Conservation (phyloP, 2,329 filamentous ascomycete genomes). For the Hirsutella minnesotensis region DNA sequence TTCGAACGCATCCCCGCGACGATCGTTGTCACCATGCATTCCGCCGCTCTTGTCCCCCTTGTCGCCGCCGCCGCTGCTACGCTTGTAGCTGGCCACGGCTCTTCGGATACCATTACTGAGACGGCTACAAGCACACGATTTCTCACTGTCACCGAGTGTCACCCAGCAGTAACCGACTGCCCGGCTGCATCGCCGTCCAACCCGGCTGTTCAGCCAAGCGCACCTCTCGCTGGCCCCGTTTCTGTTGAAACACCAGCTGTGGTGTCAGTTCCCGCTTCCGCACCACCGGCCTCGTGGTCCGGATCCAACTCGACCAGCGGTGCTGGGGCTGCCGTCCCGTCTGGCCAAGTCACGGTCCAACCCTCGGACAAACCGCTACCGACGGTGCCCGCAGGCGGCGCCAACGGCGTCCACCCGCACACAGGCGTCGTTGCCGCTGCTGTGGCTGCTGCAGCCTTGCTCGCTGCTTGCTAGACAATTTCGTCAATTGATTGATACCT, state of each 20-base stretch:
- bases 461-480: constrained; percentile 21
- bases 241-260: constrained; percentile 4
- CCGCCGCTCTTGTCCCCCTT: constrained; percentile 28
- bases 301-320: constrained; percentile 21
- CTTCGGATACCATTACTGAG: constrained; percentile 23
- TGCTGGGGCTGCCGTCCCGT: constrained; percentile 9
- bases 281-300: constrained; percentile 11
- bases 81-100: constrained; percentile 18
- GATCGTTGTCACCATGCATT: constrained; percentile 28
- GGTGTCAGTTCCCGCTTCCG: too few species aligned
- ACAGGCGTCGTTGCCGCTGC: constrained; percentile 27
- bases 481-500: too few species aligned
- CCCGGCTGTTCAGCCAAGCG: constrained; percentile 11
- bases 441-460: constrained; percentile 21
- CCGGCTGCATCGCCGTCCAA: constrained; percentile 13
- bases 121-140: constrained; percentile 33
- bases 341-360: constrained; percentile 12
- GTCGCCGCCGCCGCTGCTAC: constrained; percentile 28
- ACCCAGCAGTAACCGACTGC: constrained; percentile 31
- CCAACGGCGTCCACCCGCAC: constrained; percentile 24
- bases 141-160: constrained; percentile 36
- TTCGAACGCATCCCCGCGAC: background rate
- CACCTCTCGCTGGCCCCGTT: too few species aligned
- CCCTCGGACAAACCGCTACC: constrained; percentile 9
- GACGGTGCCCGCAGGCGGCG: constrained; percentile 12